These are phyloP conservation scores for Backusella luteola DNA, from an alignment of 192 early-diverging fungal species.

Conservation along the genomic window DNA sequence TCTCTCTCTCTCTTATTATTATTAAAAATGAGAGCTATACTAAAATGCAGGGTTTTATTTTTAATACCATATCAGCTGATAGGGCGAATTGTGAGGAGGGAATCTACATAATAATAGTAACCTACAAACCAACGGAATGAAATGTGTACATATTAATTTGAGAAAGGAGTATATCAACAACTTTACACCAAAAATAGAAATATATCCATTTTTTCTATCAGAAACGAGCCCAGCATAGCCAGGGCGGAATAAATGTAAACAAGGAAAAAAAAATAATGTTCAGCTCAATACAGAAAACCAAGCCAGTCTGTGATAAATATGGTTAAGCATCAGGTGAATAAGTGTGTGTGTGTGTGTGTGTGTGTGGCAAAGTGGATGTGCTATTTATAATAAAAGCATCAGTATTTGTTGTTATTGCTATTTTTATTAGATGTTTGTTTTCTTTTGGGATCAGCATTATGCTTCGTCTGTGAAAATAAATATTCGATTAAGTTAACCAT, in stretches of 20 bases:
- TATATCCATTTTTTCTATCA: not conserved
- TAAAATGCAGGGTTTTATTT: conserved; percentile 5
- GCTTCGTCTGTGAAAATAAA: not conserved
- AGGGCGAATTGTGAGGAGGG: not conserved
- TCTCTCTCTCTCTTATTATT: not conserved
- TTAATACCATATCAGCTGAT: not conserved
- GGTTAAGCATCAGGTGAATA: no score
- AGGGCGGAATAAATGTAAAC: not conserved
- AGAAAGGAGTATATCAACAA: not conserved
- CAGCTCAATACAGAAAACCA: not conserved
- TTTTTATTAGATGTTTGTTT: not conserved
- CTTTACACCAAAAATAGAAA: not conserved
- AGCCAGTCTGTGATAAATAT: not conserved
- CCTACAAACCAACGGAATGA: not conserved
- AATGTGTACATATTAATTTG: not conserved
- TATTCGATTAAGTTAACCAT: not conserved
- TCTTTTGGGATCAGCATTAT: not conserved
- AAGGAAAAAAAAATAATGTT: not conserved
- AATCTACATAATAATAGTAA: not conserved
- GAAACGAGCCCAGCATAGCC: not conserved
- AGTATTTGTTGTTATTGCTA: not conserved
- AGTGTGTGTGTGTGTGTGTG: not conserved
- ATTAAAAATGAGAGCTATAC: not conserved
- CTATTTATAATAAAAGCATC: not conserved
- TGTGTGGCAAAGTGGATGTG: not conserved